Percentiles rank a stretch among this genome's conserved stretches.
phyloP scores from a whole-genome alignment of 2,329 filamentous ascomycete species.

The Fusarium haematococcum region DNA sequence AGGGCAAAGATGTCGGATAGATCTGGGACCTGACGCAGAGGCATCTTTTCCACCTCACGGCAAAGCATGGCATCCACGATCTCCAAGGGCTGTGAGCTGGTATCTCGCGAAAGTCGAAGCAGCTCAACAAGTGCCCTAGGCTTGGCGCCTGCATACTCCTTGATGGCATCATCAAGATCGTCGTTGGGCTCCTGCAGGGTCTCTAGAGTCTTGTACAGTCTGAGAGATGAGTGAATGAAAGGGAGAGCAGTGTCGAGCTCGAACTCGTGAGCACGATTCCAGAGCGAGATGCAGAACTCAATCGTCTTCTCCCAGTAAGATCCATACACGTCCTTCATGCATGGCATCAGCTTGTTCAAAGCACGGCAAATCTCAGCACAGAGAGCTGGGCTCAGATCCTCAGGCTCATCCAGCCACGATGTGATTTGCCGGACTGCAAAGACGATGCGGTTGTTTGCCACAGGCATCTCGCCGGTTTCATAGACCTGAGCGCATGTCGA shows the following conservation, averaged over 20 bases:
- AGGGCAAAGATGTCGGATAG: conserved; percentile 79
- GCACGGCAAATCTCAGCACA: conserved; percentile 66
- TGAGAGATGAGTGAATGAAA: conserved; percentile 78
- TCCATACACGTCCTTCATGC: conserved; percentile 85
- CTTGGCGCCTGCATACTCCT: conserved; percentile 67
- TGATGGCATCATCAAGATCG: conserved; percentile 82
- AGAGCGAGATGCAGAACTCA: conserved; percentile 68
- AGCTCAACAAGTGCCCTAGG: conserved; percentile 71
- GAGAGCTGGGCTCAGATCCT: conserved; percentile 58
- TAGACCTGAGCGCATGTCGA: conserved; percentile 66
- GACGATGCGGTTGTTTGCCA: conserved; percentile 77
- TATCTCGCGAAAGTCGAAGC: conserved; percentile 64
- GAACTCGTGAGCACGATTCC: conserved; percentile 61
- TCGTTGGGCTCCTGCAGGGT: conserved; percentile 82
- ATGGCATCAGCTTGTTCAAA: conserved; percentile 73
- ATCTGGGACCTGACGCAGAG: conserved; percentile 71
- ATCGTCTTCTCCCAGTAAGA: conserved; percentile 82
- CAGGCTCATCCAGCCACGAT: conserved; percentile 71
- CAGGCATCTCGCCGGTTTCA: conserved; percentile 63
- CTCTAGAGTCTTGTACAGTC: conserved; percentile 74
- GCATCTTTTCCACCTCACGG: conserved; percentile 74
- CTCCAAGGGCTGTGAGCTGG: conserved; percentile 72
- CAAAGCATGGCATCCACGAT: conserved; percentile 82
- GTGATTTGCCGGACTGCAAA: conserved; percentile 86
- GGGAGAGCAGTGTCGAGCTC: conserved; percentile 65